Conservation (phyloP, 495 filamentous ascomycete species). For the Podospora pseudopauciseta region DNA sequence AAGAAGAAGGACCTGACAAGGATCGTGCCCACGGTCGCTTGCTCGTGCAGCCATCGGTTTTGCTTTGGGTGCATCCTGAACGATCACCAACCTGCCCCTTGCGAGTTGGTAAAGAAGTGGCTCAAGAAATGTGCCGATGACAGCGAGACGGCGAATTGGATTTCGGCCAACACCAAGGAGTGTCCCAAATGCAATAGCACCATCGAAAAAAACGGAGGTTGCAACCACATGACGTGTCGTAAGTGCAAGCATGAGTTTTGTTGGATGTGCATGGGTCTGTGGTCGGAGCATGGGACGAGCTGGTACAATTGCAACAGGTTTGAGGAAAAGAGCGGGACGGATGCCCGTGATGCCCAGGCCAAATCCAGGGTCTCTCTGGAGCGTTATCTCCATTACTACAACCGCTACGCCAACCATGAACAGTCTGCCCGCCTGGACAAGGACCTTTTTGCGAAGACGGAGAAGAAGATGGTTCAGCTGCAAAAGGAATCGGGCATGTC, state of each 20-base stretch:
- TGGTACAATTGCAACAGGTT: conserved; percentile 99
- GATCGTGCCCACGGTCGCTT: conserved; percentile 85
- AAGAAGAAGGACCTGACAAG: conserved; percentile 78
- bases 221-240: conserved; percentile 99
- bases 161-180: conserved; percentile 97
- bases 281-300: conserved; percentile 98
- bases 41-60: conserved; percentile 77
- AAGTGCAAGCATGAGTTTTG: conserved; percentile 99
- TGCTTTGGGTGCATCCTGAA: conserved; percentile 93
- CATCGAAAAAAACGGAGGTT: conserved; percentile 98
- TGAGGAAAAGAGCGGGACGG: conserved; percentile 89
- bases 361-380: conserved; percentile 85
- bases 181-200: conserved; percentile 94
- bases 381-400: conserved; percentile 96
- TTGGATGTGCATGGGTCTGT: conserved; percentile 99
- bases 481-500: conserved; percentile 92
- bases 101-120: conserved; percentile 90
- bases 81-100: conserved; percentile 93
- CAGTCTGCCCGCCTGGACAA: conserved; percentile 96
- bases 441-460: conserved; percentile 91
- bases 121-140: conserved; percentile 98
- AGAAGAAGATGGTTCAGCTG: conserved; percentile 97
- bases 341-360: conserved; percentile 87
- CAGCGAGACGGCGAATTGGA: conserved; percentile 98
- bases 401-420: conserved; percentile 97